These are phyloP conservation scores for Lactifluus hygrophoroides DNA, from an alignment of 768 basidiomycete genomes.

Conservation along the genomic window DNA sequence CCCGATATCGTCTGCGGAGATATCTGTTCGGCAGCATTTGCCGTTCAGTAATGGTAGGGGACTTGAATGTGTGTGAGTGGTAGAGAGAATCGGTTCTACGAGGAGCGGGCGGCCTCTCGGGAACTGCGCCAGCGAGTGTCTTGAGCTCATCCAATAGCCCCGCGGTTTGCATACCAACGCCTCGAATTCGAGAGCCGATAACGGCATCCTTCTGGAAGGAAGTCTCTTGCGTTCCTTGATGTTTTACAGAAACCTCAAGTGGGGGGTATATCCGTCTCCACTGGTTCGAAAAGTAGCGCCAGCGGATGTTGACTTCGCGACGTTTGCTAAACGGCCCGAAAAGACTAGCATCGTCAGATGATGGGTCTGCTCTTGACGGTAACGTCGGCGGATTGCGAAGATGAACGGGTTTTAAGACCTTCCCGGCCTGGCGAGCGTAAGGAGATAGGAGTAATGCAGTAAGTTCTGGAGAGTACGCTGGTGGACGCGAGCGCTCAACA, in stretches of 20 bases:
- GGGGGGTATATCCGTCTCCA: slow-evolving; percentile 52
- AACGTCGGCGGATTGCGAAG: slow-evolving; percentile 46
- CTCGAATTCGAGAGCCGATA: slow-evolving; percentile 26
- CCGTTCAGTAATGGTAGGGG: not conserved
- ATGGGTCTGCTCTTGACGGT: slow-evolving; percentile 47
- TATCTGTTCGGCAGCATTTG: slow-evolving; percentile 20
- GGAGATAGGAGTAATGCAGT: slow-evolving; percentile 50
- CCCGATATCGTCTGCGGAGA: slow-evolving; percentile 45
- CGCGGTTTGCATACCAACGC: slow-evolving; percentile 35
- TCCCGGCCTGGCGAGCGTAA: slow-evolving; percentile 36
- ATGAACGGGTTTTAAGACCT: slow-evolving; percentile 33
- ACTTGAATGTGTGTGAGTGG: not conserved
- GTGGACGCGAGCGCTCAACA: slow-evolving; percentile 50
- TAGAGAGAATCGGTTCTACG: slow-evolving; percentile 6
- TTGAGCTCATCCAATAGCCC: slow-evolving; percentile 40
- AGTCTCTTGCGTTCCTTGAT: slow-evolving; percentile 11
- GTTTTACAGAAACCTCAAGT: slow-evolving; percentile 37
- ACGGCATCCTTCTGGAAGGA: slow-evolving; percentile 14
- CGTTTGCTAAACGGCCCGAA: slow-evolving; percentile 66
- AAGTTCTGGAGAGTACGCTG: slow-evolving; percentile 56
- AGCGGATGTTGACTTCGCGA: slow-evolving; percentile 62
- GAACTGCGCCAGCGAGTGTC: slow-evolving; percentile 32
- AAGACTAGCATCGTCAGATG: slow-evolving; percentile 48
- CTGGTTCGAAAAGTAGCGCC: slow-evolving; percentile 53
- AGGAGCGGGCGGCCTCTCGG: slow-evolving; percentile 15